phyloP scores from a whole-genome alignment of 805 yeast species.

The Yarrowia osloensis region DNA sequence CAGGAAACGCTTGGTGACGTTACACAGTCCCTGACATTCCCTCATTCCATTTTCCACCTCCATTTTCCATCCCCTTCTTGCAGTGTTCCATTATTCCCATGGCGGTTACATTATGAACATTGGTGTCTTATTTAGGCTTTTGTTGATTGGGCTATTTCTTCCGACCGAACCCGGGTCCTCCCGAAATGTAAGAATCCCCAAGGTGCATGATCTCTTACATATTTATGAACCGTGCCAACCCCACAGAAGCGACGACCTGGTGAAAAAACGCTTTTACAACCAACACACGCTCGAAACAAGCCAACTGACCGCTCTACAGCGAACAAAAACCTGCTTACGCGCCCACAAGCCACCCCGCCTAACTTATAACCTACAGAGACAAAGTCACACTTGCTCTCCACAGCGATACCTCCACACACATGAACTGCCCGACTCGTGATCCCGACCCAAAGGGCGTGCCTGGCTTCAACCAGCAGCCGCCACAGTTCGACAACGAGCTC shows the following conservation, averaged over 20 bases:
- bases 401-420: constrained; percentile 20
- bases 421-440: constrained; percentile 41
- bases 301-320: background rate
- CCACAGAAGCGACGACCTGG: background rate
- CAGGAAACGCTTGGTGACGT: too few relatives aligned
- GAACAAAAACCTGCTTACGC: background rate
- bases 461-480: constrained; percentile 39
- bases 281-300: background rate
- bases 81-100: background rate
- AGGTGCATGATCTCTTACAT: constrained; percentile 26
- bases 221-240: constrained; percentile 11
- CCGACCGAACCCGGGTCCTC: constrained; percentile 8
- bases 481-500: constrained; percentile 35
- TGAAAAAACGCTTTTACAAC: background rate
- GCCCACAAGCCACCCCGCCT: too few relatives aligned
- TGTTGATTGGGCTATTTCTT: constrained; percentile 13
- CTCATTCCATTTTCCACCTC: background rate
- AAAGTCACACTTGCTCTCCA: background rate
- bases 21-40: too few relatives aligned
- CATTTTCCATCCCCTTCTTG: background rate
- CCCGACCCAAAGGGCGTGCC: constrained; percentile 39
- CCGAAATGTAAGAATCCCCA: constrained; percentile 26
- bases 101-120: background rate
- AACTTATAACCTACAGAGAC: background rate
- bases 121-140: background rate